Conservation (phyloP, 768 basidiomycete species). For the Gloeostereum incarnatum region DNA sequence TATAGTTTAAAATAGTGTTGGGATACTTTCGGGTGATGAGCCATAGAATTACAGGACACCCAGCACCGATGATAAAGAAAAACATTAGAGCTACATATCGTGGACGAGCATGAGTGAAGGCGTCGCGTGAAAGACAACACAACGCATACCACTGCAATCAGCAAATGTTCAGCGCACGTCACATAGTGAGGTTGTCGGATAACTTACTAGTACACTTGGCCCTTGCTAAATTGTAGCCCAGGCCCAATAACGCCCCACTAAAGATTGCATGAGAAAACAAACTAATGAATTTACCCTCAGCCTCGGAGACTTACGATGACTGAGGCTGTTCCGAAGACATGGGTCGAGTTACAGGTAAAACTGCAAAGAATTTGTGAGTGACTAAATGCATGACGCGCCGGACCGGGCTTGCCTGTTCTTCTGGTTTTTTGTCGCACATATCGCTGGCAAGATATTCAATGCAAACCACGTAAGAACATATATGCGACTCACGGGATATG, state of each 20-base stretch:
- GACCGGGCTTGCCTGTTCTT: constrained; percentile 26
- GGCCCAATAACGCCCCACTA: constrained; percentile 55
- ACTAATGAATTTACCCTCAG: constrained; percentile 17
- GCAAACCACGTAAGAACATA: neutral
- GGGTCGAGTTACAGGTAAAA: constrained; percentile 41
- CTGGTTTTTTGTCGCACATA: constrained; percentile 35
- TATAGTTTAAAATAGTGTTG: constrained; percentile 47
- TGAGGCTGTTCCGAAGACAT: constrained; percentile 43
- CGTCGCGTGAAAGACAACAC: neutral
- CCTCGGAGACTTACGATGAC: constrained; percentile 13
- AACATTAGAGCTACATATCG: constrained; percentile 44
- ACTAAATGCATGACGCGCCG: constrained; percentile 2
- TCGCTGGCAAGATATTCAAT: constrained; percentile 20
- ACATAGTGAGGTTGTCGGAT: neutral
- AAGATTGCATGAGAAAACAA: constrained; percentile 11
- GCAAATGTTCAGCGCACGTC: no score
- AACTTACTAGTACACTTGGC: constrained; percentile 45
- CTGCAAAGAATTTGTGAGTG: constrained; percentile 11
- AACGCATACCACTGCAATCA: neutral
- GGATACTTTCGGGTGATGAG: constrained; percentile 50
- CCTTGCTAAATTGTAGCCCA: constrained; percentile 39
- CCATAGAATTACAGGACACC: constrained; percentile 51
- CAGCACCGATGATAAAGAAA: constrained; percentile 65
- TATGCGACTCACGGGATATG: constrained; percentile 26
- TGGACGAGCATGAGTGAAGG: neutral